A percentile compares a stretch with the other conserved stretches of the same genome.
Evolutionary conservation across 306 rosid species (phyloP).

Genomic region (Cicer arietinum): DNA sequence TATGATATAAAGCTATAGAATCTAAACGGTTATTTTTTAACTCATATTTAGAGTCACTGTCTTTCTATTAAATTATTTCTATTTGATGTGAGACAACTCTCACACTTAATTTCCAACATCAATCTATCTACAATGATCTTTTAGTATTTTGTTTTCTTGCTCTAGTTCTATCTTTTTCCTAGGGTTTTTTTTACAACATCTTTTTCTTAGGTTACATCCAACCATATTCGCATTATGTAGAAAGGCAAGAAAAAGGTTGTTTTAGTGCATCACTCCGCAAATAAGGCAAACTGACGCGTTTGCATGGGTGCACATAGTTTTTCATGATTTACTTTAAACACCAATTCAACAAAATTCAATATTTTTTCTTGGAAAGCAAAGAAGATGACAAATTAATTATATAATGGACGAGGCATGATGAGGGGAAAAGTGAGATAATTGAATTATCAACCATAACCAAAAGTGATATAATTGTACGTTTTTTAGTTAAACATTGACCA

Average conservation of each 20-base stretch:
- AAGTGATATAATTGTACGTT: too few relatives aligned
- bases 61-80: too few relatives aligned
- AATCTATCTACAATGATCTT: background rate
- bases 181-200: background rate
- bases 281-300: constrained; percentile 6
- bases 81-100: too few relatives aligned
- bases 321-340: constrained; percentile 31
- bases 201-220: constrained; percentile 34
- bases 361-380: constrained; percentile 21
- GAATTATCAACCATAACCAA: too few relatives aligned
- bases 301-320: constrained; percentile 37
- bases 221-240: constrained; percentile 31
- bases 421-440: constrained; percentile 21
- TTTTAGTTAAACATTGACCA: too few relatives aligned
- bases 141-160: background rate
- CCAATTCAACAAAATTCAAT: constrained; percentile 26
- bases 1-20: too few relatives aligned
- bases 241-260: constrained; percentile 40
- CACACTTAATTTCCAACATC: too few relatives aligned
- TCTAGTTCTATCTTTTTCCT: constrained; percentile 7
- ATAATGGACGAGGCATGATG: constrained; percentile 19
- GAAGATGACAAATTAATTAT: constrained; percentile 41
- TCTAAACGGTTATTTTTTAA: too few relatives aligned
- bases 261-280: constrained; percentile 44
- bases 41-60: too few relatives aligned